phyloP scores from a whole-genome alignment of 2,329 filamentous ascomycete species.

The Ascochyta clinopodiicola region DNA sequence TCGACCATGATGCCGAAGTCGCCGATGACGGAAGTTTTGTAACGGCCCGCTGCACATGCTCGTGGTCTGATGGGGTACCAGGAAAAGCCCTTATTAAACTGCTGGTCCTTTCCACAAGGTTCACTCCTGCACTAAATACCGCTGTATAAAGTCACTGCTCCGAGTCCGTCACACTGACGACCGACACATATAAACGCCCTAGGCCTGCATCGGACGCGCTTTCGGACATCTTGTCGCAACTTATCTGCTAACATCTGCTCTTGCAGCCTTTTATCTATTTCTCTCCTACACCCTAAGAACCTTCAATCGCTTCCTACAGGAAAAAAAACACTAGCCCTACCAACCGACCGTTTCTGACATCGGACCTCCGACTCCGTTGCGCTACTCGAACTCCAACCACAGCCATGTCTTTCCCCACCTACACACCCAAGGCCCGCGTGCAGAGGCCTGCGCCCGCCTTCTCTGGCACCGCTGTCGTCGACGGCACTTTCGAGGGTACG shows the following conservation, averaged over 20 bases:
- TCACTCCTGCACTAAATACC: neutral
- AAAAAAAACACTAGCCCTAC: neutral
- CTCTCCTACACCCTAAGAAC: slow-evolving; percentile 1
- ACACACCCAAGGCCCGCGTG: slow-evolving; percentile 48
- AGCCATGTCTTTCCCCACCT: slow-evolving; percentile 43
- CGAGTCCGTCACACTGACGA: slow-evolving; percentile 17
- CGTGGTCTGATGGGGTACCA: slow-evolving; percentile 11
- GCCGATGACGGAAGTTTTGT: slow-evolving; percentile 25
- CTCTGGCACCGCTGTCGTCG: slow-evolving; percentile 48
- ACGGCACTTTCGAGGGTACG: slow-evolving; percentile 51
- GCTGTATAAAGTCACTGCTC: slow-evolving; percentile 5
- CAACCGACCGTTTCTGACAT: slow-evolving; percentile 14
- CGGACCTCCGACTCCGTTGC: slow-evolving; percentile 17
- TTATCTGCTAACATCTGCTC: slow-evolving; percentile 36
- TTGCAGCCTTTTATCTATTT: slow-evolving; percentile 15
- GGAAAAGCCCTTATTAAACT: slow-evolving; percentile 8
- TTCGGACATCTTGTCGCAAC: slow-evolving; percentile 38
- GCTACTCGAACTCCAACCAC: slow-evolving; percentile 7
- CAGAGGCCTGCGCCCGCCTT: slow-evolving; percentile 50
- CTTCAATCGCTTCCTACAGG: slow-evolving; percentile 1
- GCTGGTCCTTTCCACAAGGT: neutral
- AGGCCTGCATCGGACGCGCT: slow-evolving; percentile 28
- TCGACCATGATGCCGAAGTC: slow-evolving; percentile 29
- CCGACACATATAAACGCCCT: slow-evolving; percentile 22
- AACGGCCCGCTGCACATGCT: slow-evolving; percentile 22